Evolutionary conservation across 2,329 filamentous ascomycete species (phyloP).

Genomic region (Ascochyta viciae-villosae): DNA sequence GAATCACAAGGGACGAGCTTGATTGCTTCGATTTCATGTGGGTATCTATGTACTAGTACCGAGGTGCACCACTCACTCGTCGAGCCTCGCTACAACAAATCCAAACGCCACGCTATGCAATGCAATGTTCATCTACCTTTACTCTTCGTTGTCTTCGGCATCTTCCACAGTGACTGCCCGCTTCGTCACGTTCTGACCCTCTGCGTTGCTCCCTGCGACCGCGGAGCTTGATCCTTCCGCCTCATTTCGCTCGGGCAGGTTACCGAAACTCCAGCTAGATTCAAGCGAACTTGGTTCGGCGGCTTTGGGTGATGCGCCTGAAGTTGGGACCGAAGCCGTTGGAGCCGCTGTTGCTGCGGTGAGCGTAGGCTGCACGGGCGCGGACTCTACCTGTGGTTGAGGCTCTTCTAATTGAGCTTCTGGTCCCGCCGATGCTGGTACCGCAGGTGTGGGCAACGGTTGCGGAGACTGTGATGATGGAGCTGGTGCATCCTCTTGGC

Average conservation of each 20-base stretch:
- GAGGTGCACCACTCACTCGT: conserved; percentile 5
- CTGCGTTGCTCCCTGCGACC: conserved; percentile 33
- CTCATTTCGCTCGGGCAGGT: conserved; percentile 34
- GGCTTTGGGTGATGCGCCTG: conserved; percentile 30
- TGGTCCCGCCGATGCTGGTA: not conserved
- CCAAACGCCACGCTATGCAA: conserved; percentile 50
- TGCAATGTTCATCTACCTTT: conserved; percentile 22
- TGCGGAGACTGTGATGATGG: conserved; percentile 15
- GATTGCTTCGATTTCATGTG: conserved; percentile 15
- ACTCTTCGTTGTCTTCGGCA: conserved; percentile 37
- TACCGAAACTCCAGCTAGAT: conserved; percentile 49
- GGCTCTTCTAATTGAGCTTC: not conserved
- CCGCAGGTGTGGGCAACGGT: not conserved
- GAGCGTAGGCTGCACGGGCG: conserved; percentile 2
- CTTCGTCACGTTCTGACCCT: conserved; percentile 30
- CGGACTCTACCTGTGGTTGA: not conserved
- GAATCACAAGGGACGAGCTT: conserved; percentile 13
- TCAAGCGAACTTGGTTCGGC: conserved; percentile 41
- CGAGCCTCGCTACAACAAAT: conserved; percentile 7
- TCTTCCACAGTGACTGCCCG: conserved; percentile 44
- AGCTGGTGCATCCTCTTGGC: conserved; percentile 15
- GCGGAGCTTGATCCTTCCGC: conserved; percentile 40
- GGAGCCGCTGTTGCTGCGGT: conserved; percentile 8
- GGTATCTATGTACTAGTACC: conserved; percentile 14
- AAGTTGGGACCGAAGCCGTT: conserved; percentile 10